Conservation (phyloP, 2,329 filamentous ascomycete genomes). For the Monascus ruber region DNA sequence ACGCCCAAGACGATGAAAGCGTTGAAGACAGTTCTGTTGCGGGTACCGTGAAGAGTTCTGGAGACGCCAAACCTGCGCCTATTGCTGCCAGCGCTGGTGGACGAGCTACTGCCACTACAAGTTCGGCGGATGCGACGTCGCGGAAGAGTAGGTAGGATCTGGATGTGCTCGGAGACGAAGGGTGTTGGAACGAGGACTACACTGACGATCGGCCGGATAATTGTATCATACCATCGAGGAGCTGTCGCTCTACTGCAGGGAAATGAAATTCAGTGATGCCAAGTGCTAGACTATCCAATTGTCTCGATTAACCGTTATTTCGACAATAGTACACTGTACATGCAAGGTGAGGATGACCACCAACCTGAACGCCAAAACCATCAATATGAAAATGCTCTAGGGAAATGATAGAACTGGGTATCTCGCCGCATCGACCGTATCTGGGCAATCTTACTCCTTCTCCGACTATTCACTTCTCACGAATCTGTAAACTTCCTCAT, state of each 20-base stretch:
- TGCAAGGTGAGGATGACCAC: no score
- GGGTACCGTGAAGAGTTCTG: slow-evolving; percentile 5
- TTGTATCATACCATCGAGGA: no score
- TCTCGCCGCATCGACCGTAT: neutral
- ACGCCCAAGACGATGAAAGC: slow-evolving; percentile 50
- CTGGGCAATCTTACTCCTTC: neutral
- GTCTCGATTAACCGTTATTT: no score
- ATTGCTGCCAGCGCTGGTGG: neutral
- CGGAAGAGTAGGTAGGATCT: neutral
- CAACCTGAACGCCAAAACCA: no score
- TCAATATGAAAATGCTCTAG: no score
- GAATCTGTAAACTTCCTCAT: slow-evolving; percentile 37
- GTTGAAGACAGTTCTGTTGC: slow-evolving; percentile 1
- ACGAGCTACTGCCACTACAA: neutral
- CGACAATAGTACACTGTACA: no score
- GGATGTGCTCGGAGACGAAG: neutral
- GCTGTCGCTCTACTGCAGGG: no score
- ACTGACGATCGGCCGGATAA: no score
- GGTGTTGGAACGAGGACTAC: no score
- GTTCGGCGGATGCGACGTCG: neutral
- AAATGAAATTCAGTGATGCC: no score
- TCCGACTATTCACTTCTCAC: slow-evolving; percentile 2
- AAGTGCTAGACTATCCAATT: no score
- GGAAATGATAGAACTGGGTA: neutral
- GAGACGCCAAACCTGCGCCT: neutral